Percentiles rank a stretch among this genome's conserved stretches.
Evolutionary conservation across 139 green algal species (phyloP).

Genomic region (Chlamydomonas sp.): DNA sequence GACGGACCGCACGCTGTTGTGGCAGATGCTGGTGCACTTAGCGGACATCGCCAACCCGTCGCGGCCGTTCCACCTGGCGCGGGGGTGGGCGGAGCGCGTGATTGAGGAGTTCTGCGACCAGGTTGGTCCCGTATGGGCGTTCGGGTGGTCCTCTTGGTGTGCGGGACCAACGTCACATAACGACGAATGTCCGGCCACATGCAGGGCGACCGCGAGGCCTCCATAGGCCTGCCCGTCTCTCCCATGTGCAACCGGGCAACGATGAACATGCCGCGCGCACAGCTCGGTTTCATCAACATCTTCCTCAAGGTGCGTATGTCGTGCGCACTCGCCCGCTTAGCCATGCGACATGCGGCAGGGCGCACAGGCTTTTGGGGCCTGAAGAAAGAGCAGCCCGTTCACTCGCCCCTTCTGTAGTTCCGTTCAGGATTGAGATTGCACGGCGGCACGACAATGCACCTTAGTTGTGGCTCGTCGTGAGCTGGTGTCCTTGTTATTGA

Average conservation of each 20-base stretch:
- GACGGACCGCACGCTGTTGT: slow-evolving; percentile 63
- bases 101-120: slow-evolving; percentile 73
- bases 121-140: slow-evolving; percentile 25
- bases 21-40: slow-evolving; percentile 70
- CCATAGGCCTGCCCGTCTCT: slow-evolving; percentile 67
- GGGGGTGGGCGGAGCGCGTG: slow-evolving; percentile 67
- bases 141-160: too few relatives aligned
- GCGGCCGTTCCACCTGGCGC: slow-evolving; percentile 61
- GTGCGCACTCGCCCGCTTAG: too few relatives aligned
- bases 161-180: too few relatives aligned
- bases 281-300: slow-evolving; percentile 72
- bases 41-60: slow-evolving; percentile 73
- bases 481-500: too few relatives aligned
- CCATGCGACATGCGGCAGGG: too few relatives aligned
- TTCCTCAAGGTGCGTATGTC: slow-evolving; percentile 55
- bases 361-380: too few relatives aligned
- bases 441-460: too few relatives aligned
- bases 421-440: too few relatives aligned
- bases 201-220: slow-evolving; percentile 78
- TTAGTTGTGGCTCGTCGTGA: too few relatives aligned
- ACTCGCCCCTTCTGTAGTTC: too few relatives aligned
- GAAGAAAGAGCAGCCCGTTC: too few relatives aligned
- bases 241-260: slow-evolving; percentile 71
- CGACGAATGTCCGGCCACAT: too few relatives aligned
- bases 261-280: slow-evolving; percentile 72